Conservation (phyloP, 1,284 basidiomycete species). For the Neonothopanus nambi region DNA sequence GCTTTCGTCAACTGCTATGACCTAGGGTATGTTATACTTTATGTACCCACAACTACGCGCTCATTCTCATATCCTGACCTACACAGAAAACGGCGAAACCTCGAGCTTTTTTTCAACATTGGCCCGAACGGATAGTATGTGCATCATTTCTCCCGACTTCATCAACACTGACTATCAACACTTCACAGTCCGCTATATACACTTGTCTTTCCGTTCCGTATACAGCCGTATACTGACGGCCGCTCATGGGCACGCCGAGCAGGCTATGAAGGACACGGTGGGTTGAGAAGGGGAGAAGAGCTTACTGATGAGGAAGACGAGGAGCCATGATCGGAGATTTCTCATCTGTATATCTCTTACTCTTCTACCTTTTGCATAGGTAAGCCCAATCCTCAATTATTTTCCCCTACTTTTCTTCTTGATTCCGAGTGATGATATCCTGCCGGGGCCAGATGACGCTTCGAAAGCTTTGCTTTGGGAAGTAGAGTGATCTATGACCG, state of each 20-base stretch:
- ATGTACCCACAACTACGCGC: not conserved
- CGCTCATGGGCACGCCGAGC: conserved; percentile 74
- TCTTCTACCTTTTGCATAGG: conserved; percentile 4
- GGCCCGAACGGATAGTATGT: conserved; percentile 80
- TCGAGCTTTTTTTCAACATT: conserved; percentile 88
- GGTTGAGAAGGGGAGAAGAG: conserved; percentile 66
- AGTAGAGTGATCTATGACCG: conserved; percentile 57
- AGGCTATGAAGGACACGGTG: conserved; percentile 61
- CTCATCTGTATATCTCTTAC: conserved; percentile 10
- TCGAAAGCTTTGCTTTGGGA: conserved; percentile 43
- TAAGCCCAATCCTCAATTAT: conserved; percentile 25
- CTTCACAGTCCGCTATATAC: conserved; percentile 66
- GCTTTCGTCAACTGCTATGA: conserved; percentile 92
- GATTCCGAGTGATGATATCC: conserved; percentile 49
- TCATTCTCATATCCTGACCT: not conserved
- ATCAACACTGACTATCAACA: conserved; percentile 1
- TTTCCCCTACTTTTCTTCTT: conserved; percentile 14
- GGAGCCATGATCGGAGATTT: conserved; percentile 13
- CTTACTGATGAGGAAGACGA: conserved; percentile 71
- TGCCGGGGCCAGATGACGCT: conserved; percentile 83
- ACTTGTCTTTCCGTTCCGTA: conserved; percentile 78
- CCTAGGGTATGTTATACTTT: conserved; percentile 59
- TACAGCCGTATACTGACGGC: conserved; percentile 86
- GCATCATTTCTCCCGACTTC: not conserved
- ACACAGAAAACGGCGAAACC: conserved; percentile 48